Conservation (phyloP, 2,329 filamentous ascomycete genomes). For the Diaporthe capsici region DNA sequence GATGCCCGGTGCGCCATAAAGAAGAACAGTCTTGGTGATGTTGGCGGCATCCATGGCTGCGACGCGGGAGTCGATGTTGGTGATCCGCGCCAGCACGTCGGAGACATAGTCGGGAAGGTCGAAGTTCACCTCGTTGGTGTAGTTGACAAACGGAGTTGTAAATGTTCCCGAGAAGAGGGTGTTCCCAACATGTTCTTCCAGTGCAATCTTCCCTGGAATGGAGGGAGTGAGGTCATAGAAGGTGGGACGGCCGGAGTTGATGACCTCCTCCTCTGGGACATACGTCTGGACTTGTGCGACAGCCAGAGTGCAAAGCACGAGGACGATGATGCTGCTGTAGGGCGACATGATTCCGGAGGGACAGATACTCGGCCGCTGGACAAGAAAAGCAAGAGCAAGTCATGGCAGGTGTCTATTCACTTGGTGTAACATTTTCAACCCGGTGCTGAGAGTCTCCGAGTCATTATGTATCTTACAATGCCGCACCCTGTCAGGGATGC, state of each 20-base stretch:
- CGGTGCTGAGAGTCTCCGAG: neutral
- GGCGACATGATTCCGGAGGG: neutral
- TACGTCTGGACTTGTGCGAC: constrained; percentile 16
- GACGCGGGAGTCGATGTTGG: constrained; percentile 31
- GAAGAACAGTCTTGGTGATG: constrained; percentile 40
- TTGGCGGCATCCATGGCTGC: constrained; percentile 43
- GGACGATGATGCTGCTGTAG: neutral
- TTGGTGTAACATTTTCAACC: neutral
- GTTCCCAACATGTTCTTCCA: constrained; percentile 34
- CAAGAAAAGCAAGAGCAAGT: too few relatives aligned
- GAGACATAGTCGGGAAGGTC: constrained; percentile 36
- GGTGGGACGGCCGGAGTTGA: constrained; percentile 27
- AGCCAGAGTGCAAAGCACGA: neutral
- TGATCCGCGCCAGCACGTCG: constrained; percentile 39
- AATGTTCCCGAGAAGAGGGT: constrained; percentile 6
- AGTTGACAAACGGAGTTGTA: constrained; percentile 17
- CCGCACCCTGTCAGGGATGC: neutral
- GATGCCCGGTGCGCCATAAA: constrained; percentile 41
- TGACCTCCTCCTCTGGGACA: constrained; percentile 11
- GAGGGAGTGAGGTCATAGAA: constrained; percentile 21
- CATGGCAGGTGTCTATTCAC: neutral
- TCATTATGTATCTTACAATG: neutral
- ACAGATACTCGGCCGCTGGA: too few relatives aligned
- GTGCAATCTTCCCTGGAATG: constrained; percentile 22
- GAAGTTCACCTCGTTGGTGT: constrained; percentile 33